Conservation (phyloP, 768 basidiomycete species). For the Termitomyces sp. region DNA sequence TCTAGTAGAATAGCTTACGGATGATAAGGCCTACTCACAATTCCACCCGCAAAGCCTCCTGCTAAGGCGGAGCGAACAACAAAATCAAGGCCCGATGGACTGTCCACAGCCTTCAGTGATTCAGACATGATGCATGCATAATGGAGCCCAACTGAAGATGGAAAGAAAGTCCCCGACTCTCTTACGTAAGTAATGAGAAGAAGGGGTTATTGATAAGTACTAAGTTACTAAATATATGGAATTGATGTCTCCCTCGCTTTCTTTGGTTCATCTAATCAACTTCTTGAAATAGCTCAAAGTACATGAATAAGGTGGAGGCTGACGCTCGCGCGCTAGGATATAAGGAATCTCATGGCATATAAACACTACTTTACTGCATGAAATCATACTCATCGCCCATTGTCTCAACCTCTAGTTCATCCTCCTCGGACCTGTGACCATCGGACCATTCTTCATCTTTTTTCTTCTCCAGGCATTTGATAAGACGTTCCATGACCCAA, state of each 20-base stretch:
- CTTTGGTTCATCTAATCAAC: too few species aligned
- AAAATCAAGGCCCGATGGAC: neutral
- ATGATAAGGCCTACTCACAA: neutral
- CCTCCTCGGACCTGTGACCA: neutral
- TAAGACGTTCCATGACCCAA: constrained; percentile 1
- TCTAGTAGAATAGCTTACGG: neutral
- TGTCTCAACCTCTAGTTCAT: neutral
- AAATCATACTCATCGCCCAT: neutral
- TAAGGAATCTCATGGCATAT: too few species aligned
- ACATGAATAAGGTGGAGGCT: too few species aligned
- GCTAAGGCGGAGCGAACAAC: neutral
- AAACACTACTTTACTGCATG: too few species aligned
- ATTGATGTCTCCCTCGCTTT: too few species aligned
- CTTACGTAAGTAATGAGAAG: neutral
- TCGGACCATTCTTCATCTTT: neutral
- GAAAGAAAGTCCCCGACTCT: neutral
- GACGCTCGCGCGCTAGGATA: too few species aligned
- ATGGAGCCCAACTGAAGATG: neutral
- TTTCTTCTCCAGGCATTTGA: neutral
- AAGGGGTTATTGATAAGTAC: too few species aligned
- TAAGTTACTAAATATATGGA: too few species aligned
- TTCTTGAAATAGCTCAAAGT: too few species aligned
- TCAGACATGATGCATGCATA: neutral
- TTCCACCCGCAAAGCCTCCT: constrained; percentile 2
- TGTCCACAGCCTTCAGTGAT: neutral